Base-by-base conservation (phyloP, 768 basidiomycete genomes). In the Leccinum olivaceopallidum region DNA sequence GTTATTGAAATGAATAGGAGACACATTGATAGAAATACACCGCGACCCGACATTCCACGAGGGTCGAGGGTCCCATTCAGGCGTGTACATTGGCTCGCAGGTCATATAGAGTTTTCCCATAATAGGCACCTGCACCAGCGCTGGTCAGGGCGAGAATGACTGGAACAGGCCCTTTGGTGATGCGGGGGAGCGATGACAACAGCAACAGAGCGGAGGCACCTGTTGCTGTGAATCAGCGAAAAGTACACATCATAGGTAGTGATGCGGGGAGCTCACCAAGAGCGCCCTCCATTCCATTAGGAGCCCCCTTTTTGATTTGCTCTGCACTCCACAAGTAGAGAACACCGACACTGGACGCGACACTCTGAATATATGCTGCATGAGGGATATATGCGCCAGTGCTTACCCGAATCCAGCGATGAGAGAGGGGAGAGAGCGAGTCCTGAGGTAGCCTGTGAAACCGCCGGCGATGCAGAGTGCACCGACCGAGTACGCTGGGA, bases 261-360 rank as follows among this genome's bases (percentile, higher is more conserved):
- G 57, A 9, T 26, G 5, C 28, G 52, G 47, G 34, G 30, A n/a
- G 67, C 82, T 69, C 69, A 87, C 92, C 92, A 14, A 93, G 79
- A 42, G 92, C 92, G 32, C 80, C 84, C 69, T 94, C 89, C 57
- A 92, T 75, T n/a, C 92, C 90, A 63, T 89, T 86, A 3, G 83
- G 69, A 13, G 84, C 82, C 39, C 90, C 88, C 69, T 83, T 90
- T 61, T 86, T 85, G 64, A 94, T 89, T 69, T 79, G 80, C 62
- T 90, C 83, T 39, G 87, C 92, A 58, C 90, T 88, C 83, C 86
- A 93, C 26, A 92, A 79, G 73, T 90, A 94, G 53, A 92, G 79
- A 18, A 83, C 76, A 60, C 92, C 92, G 51, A 94, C 90, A 66
- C 90, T 92, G 34, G 20, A 60, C 63, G 0, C 7, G 30, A 34